phyloP scores from a whole-genome alignment of 305 asterid genomes.

The Fraxinus ornus region DNA sequence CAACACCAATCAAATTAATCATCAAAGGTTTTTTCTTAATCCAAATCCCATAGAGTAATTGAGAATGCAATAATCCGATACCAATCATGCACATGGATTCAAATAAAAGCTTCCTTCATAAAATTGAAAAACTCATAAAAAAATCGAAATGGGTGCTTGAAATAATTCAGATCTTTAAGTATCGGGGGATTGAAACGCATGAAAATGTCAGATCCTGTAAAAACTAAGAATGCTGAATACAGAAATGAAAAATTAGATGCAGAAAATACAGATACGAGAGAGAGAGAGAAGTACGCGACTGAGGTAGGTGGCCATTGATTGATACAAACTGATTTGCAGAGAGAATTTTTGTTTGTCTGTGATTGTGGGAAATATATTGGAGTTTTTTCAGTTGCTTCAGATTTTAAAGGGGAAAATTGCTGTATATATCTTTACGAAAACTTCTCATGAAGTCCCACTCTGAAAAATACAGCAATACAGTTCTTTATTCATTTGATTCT shows the following conservation, averaged over 20 bases:
- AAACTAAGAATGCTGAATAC: not conserved
- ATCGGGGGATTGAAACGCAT: not conserved
- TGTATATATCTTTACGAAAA: not conserved
- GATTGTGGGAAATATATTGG: not conserved
- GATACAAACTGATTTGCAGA: slow-evolving; percentile 12
- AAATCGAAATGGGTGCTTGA: not conserved
- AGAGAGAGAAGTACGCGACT: slow-evolving; percentile 31
- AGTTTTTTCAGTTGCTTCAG: not conserved
- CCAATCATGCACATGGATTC: not conserved
- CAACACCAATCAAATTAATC: not conserved
- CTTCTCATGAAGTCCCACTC: not conserved
- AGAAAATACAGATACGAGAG: not conserved
- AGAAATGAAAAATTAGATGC: slow-evolving; percentile 2
- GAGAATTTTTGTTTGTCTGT: not conserved
- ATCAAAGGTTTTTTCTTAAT: not conserved
- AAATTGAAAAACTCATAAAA: not conserved
- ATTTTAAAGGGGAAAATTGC: not conserved
- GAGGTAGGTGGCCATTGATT: slow-evolving; percentile 47
- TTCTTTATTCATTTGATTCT: too few species aligned
- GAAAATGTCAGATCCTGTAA: slow-evolving; percentile 16
- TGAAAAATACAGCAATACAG: too few species aligned
- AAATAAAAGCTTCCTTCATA: not conserved
- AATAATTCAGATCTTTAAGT: slow-evolving; percentile 20
- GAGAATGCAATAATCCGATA: not conserved
- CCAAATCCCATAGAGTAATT: not conserved